These are phyloP conservation scores for Buddleja alternifolia DNA, from an alignment of 257 asterid species.

Conservation along the genomic window DNA sequence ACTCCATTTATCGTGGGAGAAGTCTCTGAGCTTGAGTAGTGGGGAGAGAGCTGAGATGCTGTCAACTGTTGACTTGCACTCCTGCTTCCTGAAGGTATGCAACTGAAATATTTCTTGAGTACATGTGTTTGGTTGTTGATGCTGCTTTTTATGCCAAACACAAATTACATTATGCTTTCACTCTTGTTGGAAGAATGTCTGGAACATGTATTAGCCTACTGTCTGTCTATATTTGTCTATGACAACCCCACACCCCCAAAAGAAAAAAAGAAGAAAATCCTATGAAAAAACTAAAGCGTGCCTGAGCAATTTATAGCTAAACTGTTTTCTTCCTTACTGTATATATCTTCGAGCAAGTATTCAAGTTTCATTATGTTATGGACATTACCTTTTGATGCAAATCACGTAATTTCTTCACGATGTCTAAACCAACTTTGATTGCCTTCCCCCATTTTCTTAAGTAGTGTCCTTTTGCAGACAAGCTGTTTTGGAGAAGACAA, in stretches of 20 bases:
- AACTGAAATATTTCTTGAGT: not conserved
- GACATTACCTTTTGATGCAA: not conserved
- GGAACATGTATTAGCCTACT: conserved; percentile 13
- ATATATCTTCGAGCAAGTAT: not conserved
- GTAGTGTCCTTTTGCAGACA: conserved; percentile 55
- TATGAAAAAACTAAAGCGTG: conserved; percentile 1
- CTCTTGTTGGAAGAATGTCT: not conserved
- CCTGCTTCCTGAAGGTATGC: conserved; percentile 79
- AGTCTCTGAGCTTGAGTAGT: conserved; percentile 72
- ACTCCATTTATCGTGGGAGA: conserved; percentile 81
- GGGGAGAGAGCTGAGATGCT: conserved; percentile 91
- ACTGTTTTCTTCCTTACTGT: not conserved
- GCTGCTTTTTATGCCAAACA: not conserved
- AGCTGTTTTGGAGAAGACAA: conserved; percentile 69
- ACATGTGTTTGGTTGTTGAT: not conserved
- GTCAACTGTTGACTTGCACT: conserved; percentile 77
- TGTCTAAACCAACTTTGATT: conserved; percentile 18
- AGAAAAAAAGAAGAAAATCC: not conserved
- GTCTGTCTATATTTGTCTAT: not conserved
- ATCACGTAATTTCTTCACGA: conserved; percentile 14
- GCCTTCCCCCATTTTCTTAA: conserved; percentile 24
- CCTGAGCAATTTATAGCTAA: conserved; percentile 1
- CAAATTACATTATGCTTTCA: not conserved
- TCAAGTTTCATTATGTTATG: conserved; percentile 8
- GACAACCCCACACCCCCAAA: too few species aligned